Evolutionary conservation across 495 filamentous ascomycete species (phyloP), one percentile per base, ranked within the genome.

Genomic region (Poronia punctata): DNA sequence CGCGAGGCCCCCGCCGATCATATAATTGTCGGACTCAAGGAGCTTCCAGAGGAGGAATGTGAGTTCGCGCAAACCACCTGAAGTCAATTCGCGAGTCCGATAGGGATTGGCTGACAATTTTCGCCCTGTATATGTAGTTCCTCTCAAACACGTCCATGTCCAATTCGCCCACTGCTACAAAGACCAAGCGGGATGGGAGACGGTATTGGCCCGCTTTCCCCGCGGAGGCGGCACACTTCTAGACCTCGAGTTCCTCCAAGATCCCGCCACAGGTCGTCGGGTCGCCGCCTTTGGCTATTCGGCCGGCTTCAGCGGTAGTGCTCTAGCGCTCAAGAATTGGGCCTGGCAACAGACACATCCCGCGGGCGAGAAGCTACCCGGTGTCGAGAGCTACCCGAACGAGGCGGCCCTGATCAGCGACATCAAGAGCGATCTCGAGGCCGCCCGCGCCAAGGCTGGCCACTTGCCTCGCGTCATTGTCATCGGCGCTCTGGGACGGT

Each of bases 11-110:
- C 92, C 16, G 67, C 72, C 48, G 78, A 87, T 42, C 78, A 89
- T 54, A 86, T 88, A 54, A 86, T 94, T 52, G 72, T 96, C 45
- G 90, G 92, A 25, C 72, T 98, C 34, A 98, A 98, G 75, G 92
- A 96, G 68, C 73, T 96, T 11, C 86, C 85, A 5, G 88, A 93
- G 56, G 83, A 94, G 52, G 78, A 81, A 22, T 88, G 75, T 72
- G 60, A 64, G 70, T 60, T 16, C 21, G 7, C n/a, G 17, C 11
- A 15, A 1, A n/a, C 10, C 10, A n/a, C 16, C n/a, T n/a, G n/a
- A n/a, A n/a, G n/a, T n/a, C n/a, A n/a, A n/a, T n/a, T n/a, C n/a
- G n/a, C n/a, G n/a, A n/a, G n/a, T n/a, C n/a, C n/a, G n/a, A n/a
- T n/a, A n/a, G n/a, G n/a, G n/a, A n/a, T n/a, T 25, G 12, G 34